Percentiles rank a stretch among this genome's conserved stretches.
These are phyloP conservation scores for Saccharomyces eubayanus DNA, from an alignment of 805 yeast species.

Conservation along the genomic window DNA sequence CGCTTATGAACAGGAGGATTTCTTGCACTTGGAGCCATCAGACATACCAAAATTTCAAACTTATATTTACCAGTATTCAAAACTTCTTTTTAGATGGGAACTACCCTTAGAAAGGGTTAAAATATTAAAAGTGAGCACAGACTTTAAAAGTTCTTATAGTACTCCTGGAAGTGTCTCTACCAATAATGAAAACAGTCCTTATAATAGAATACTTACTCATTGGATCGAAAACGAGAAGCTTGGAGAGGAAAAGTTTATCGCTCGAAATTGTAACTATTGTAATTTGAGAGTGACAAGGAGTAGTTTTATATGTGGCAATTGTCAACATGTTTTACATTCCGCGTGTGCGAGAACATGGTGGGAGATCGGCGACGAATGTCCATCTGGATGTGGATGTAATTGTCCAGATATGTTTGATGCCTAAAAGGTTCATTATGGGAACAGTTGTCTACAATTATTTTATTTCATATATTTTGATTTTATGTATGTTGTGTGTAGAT, in stretches of 20 bases:
- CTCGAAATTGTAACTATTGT: conserved; percentile 58
- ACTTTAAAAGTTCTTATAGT: background rate
- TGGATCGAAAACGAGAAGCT: conserved; percentile 12
- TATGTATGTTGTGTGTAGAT: background rate
- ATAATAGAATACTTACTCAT: conserved; percentile 9
- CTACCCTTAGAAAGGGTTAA: conserved; percentile 72
- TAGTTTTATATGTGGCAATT: conserved; percentile 57
- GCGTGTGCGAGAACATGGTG: conserved; percentile 81
- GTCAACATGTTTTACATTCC: conserved; percentile 75
- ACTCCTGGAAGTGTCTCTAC: background rate
- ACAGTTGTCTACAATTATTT: background rate
- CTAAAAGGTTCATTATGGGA: background rate
- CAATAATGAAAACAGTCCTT: background rate
- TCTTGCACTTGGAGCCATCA: conserved; percentile 19
- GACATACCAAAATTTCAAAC: conserved; percentile 23
- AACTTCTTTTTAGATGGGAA: conserved; percentile 75
- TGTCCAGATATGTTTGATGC: conserved; percentile 39
- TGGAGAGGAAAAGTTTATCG: background rate
- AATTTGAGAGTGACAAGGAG: conserved; percentile 49
- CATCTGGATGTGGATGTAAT: conserved; percentile 78
- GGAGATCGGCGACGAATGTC: conserved; percentile 50
- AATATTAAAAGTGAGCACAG: conserved; percentile 48
- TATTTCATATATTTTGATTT: background rate
- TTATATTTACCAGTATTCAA: conserved; percentile 67
- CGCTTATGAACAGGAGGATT: conserved; percentile 10